Percentiles rank a stretch among this genome's conserved stretches.
phyloP scores from a whole-genome alignment of 2,329 filamentous ascomycete species.

The Exophiala viscosa region DNA sequence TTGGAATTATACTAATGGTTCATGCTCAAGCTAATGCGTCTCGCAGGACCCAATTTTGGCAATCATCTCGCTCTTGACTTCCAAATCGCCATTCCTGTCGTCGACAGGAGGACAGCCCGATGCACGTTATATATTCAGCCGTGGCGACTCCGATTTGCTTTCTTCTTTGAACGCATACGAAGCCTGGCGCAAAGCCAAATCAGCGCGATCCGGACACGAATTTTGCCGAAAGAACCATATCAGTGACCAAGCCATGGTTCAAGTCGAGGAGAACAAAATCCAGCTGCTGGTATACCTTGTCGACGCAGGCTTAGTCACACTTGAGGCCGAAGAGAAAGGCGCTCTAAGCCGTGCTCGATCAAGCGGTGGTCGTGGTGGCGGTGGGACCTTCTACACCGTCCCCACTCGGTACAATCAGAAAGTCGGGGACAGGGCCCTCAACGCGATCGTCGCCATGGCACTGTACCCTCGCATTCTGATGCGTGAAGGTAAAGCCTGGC shows the following conservation, averaged over 20 bases:
- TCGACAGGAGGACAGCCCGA: slow-evolving; percentile 79
- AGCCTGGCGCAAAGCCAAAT: slow-evolving; percentile 80
- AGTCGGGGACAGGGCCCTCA: slow-evolving; percentile 72
- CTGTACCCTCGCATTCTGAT: slow-evolving; percentile 93
- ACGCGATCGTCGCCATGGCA: slow-evolving; percentile 83
- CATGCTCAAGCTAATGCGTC: not conserved
- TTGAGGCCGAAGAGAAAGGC: slow-evolving; percentile 38
- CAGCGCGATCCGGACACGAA: slow-evolving; percentile 67
- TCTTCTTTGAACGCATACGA: slow-evolving; percentile 93
- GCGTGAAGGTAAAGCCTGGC: slow-evolving; percentile 78
- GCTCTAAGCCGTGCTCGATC: slow-evolving; percentile 14
- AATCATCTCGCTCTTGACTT: slow-evolving; percentile 86
- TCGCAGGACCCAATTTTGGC: slow-evolving; percentile 74
- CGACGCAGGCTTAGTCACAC: slow-evolving; percentile 77
- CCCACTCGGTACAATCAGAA: slow-evolving; percentile 71
- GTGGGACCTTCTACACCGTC: slow-evolving; percentile 77
- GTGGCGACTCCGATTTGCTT: slow-evolving; percentile 84
- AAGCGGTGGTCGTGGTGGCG: slow-evolving; percentile 43
- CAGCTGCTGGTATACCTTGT: slow-evolving; percentile 81
- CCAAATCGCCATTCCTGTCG: slow-evolving; percentile 88
- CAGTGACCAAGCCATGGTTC: slow-evolving; percentile 78
- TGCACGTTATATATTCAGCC: slow-evolving; percentile 72
- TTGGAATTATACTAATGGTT: not conserved
- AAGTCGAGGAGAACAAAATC: slow-evolving; percentile 93
- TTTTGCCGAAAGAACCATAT: slow-evolving; percentile 96